Evolutionary conservation across 257 asterid genomes (phyloP).

Genomic region (Coffea canephora): DNA sequence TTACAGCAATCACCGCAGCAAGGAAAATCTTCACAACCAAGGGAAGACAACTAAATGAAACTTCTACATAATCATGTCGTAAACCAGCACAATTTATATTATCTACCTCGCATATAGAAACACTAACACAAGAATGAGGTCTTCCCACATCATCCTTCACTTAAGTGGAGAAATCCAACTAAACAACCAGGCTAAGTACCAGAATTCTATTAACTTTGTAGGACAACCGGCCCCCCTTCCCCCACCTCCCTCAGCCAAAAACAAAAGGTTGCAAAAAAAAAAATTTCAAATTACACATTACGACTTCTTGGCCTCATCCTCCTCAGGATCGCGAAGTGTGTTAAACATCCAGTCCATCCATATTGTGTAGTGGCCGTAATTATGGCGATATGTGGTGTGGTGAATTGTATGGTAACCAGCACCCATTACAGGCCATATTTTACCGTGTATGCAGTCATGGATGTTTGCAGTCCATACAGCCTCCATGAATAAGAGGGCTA

Average conservation of each 20-base stretch:
- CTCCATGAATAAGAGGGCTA: slow-evolving; percentile 71
- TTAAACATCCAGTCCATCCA: slow-evolving; percentile 99
- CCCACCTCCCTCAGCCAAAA: neutral
- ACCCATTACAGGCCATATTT: slow-evolving; percentile 97
- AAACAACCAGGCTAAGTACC: slow-evolving; percentile 1
- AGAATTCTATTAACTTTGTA: neutral
- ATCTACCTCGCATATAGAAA: slow-evolving; percentile 1
- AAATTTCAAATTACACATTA: slow-evolving; percentile 13
- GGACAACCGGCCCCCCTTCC: neutral
- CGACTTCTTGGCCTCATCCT: slow-evolving; percentile 61
- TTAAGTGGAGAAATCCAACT: neutral
- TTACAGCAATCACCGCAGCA: neutral
- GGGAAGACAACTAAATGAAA: neutral
- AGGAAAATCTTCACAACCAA: neutral
- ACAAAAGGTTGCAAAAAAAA: neutral
- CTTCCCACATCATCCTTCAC: neutral
- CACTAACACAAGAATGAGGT: neutral
- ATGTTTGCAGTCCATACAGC: slow-evolving; percentile 93
- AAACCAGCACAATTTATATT: neutral
- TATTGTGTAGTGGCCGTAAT: slow-evolving; percentile 89
- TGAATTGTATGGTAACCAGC: slow-evolving; percentile 98
- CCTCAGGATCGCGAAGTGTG: slow-evolving; percentile 82
- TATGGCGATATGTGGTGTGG: slow-evolving; percentile 96
- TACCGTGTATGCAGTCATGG: slow-evolving; percentile 87
- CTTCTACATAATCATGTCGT: neutral